phyloP scores from a whole-genome alignment of 2,329 filamentous ascomycete genomes.

The Chaetomiaceae sp. region DNA sequence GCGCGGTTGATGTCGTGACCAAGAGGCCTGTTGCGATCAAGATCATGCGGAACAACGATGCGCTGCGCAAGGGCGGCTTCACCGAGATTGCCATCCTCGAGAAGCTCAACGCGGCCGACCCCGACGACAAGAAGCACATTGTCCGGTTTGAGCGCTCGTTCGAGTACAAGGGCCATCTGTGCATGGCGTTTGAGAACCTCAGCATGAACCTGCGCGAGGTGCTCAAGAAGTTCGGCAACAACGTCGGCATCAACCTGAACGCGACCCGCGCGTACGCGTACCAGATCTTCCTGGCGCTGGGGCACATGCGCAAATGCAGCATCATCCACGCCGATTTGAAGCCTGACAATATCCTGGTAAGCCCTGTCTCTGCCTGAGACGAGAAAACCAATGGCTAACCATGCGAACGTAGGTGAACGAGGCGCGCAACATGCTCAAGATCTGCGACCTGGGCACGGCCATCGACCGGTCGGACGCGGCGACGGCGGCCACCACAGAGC shows the following conservation, averaged over 20 bases:
- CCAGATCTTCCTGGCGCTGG: slow-evolving; percentile 87
- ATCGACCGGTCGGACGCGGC: slow-evolving; percentile 76
- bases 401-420: slow-evolving; percentile 65
- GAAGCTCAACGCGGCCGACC: slow-evolving; percentile 78
- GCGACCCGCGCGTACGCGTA: slow-evolving; percentile 86
- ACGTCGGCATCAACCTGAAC: slow-evolving; percentile 82
- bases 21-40: slow-evolving; percentile 87
- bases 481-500: slow-evolving; percentile 68
- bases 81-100: slow-evolving; percentile 92
- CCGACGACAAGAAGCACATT: slow-evolving; percentile 84
- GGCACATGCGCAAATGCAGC: slow-evolving; percentile 83
- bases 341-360: slow-evolving; percentile 88
- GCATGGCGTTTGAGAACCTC: slow-evolving; percentile 94
- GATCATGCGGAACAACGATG: slow-evolving; percentile 94
- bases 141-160: slow-evolving; percentile 83
- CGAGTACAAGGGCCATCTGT: slow-evolving; percentile 90
- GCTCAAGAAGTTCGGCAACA: slow-evolving; percentile 90
- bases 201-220: slow-evolving; percentile 91
- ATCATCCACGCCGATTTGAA: slow-evolving; percentile 96
- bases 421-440: slow-evolving; percentile 75
- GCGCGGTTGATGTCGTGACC: slow-evolving; percentile 70
- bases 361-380: slow-evolving; percentile 15
- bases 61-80: slow-evolving; percentile 81
- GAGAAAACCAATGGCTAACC: slow-evolving; percentile 22
- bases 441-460: slow-evolving; percentile 95